Conservation (phyloP, 192 early-diverging fungal species). For the Coemansia sp. region DNA sequence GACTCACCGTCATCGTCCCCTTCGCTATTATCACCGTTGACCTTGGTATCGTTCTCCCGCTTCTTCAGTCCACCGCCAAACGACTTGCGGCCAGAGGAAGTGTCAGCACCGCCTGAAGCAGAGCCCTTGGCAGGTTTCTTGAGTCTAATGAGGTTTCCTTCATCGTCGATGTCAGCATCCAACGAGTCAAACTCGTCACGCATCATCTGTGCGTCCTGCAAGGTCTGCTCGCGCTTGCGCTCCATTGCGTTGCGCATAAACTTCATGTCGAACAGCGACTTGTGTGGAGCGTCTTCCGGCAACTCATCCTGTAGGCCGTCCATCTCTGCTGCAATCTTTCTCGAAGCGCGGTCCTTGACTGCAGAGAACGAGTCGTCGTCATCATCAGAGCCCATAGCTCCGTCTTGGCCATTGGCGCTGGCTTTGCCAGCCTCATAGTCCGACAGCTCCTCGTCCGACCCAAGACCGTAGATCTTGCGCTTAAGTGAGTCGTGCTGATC, state of each 20-base stretch:
- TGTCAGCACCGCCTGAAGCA: background rate
- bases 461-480: constrained; percentile 76
- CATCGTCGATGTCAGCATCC: constrained; percentile 36
- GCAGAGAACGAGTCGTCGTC: constrained; percentile 30
- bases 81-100: constrained; percentile 42
- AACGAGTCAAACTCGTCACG: constrained; percentile 42
- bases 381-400: constrained; percentile 24
- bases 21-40: constrained; percentile 15
- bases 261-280: constrained; percentile 94
- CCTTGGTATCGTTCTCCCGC: background rate
- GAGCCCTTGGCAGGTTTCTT: constrained; percentile 1
- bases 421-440: constrained; percentile 52
- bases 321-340: constrained; percentile 17
- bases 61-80: constrained; percentile 40
- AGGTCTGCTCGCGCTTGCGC: constrained; percentile 54
- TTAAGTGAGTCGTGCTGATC: constrained; percentile 72
- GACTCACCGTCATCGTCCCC: constrained; percentile 1
- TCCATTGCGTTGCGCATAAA: constrained; percentile 91
- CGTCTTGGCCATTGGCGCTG: constrained; percentile 26
- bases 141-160: constrained; percentile 18
- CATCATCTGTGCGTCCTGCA: constrained; percentile 39
- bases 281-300: constrained; percentile 57
- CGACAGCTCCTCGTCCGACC: constrained; percentile 57
- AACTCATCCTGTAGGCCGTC: constrained; percentile 27
- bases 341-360: constrained; percentile 11